Evolutionary conservation across 768 basidiomycete species (phyloP).

Genomic region (Suillus americanus): DNA sequence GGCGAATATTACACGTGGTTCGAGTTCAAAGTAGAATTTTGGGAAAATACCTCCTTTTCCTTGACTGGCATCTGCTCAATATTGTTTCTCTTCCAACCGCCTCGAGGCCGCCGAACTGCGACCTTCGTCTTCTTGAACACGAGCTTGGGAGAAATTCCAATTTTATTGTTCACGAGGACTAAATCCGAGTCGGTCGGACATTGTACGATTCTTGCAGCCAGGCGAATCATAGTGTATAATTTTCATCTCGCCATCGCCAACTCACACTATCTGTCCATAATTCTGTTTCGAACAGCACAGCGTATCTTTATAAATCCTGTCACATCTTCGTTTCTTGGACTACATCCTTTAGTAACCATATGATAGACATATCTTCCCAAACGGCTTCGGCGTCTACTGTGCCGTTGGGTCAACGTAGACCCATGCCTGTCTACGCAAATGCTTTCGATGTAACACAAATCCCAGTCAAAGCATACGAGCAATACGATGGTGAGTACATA

Average conservation of each 20-base stretch:
- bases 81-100: not conserved
- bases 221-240: not conserved
- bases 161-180: slow-evolving; percentile 4
- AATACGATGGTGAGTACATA: slow-evolving; percentile 33
- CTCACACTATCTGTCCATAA: not conserved
- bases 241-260: not conserved
- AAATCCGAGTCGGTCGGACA: slow-evolving; percentile 3
- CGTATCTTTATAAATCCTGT: not conserved
- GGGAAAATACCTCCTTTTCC: slow-evolving; percentile 3
- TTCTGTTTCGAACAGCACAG: not conserved
- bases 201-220: not conserved
- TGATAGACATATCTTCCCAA: not conserved
- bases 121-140: slow-evolving; percentile 5
- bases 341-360: not conserved
- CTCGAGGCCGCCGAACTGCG: not conserved
- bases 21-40: not conserved
- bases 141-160: slow-evolving; percentile 7
- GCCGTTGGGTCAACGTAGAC: slow-evolving; percentile 2
- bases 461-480: slow-evolving; percentile 30
- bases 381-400: not conserved
- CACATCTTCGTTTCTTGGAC: not conserved
- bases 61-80: not conserved
- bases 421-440: slow-evolving; percentile 28
- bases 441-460: slow-evolving; percentile 32
- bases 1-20: slow-evolving; percentile 1